phyloP scores from a whole-genome alignment of 805 yeast genomes.

The Starmerella floricola region DNA sequence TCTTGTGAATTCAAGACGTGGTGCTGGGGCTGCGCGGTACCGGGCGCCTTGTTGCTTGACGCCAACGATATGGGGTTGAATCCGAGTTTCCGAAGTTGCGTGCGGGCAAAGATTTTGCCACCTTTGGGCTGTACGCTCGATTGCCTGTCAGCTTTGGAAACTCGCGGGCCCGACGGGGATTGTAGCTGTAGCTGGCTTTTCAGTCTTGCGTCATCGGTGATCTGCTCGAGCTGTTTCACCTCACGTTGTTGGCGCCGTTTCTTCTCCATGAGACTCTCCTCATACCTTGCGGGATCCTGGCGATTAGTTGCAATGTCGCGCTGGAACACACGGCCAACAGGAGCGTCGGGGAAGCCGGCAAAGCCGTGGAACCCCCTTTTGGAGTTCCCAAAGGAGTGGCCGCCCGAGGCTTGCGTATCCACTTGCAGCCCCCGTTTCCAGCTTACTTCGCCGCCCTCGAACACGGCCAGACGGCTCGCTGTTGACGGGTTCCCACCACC shows the following conservation, averaged over 20 bases:
- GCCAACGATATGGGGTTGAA: neutral
- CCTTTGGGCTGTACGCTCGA: too few species aligned
- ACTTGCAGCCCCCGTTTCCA: slow-evolving; percentile 26
- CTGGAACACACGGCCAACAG: slow-evolving; percentile 17
- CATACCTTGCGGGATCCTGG: slow-evolving; percentile 39
- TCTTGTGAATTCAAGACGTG: neutral
- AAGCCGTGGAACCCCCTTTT: slow-evolving; percentile 4
- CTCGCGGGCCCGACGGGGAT: too few species aligned
- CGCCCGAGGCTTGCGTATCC: slow-evolving; percentile 21
- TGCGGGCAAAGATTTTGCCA: neutral
- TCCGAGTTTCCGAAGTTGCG: slow-evolving; percentile 6
- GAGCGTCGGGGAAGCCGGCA: slow-evolving; percentile 11
- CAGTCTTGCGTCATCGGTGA: slow-evolving; percentile 25
- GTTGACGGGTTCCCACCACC: slow-evolving; percentile 9
- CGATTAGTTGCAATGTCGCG: slow-evolving; percentile 19
- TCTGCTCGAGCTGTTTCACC: slow-evolving; percentile 22
- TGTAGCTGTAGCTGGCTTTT: slow-evolving; percentile 29
- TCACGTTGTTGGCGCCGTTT: slow-evolving; percentile 25
- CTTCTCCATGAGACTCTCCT: slow-evolving; percentile 30
- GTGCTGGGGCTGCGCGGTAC: neutral
- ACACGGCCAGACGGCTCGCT: slow-evolving; percentile 32
- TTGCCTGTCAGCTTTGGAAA: too few species aligned
- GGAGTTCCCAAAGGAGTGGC: slow-evolving; percentile 3
- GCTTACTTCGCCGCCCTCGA: slow-evolving; percentile 29
- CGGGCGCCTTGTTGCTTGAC: too few species aligned